These are phyloP conservation scores for Cetradonia linearis DNA, from an alignment of 495 filamentous ascomycete species.

Conservation along the genomic window DNA sequence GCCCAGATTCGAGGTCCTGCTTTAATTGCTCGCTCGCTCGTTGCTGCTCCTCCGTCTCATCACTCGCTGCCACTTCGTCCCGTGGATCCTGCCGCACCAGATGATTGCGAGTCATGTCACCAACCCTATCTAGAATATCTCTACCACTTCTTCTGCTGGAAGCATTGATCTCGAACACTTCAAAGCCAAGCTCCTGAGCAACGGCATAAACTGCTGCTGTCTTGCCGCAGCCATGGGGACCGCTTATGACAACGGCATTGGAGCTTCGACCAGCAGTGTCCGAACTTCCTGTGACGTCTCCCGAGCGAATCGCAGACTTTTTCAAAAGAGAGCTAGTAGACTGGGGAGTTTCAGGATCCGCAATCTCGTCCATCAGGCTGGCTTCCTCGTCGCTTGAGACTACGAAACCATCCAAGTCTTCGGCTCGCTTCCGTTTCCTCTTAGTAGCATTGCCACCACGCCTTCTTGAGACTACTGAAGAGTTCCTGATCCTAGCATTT, in stretches of 20 bases:
- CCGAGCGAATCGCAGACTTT: constrained; percentile 55
- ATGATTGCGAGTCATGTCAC: constrained; percentile 94
- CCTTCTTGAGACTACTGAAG: constrained; percentile 32
- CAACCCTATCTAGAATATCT: constrained; percentile 83
- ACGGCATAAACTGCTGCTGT: constrained; percentile 86
- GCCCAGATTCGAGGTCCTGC: constrained; percentile 51
- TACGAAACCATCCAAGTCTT: constrained; percentile 74
- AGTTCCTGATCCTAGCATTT: constrained; percentile 33
- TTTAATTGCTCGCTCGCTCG: constrained; percentile 35
- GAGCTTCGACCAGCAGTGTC: constrained; percentile 34
- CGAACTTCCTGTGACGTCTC: constrained; percentile 35
- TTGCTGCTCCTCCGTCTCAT: constrained; percentile 28
- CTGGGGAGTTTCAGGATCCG: constrained; percentile 48
- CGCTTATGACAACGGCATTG: constrained; percentile 74
- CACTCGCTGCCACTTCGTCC: constrained; percentile 28
- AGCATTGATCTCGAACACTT: constrained; percentile 90
- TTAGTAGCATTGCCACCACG: constrained; percentile 36
- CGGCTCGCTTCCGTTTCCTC: constrained; percentile 58
- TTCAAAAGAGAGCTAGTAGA: constrained; percentile 33
- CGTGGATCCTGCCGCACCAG: constrained; percentile 53
- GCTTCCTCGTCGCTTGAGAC: constrained; percentile 75
- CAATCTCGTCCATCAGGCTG: constrained; percentile 62
- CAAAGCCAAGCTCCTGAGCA: constrained; percentile 90
- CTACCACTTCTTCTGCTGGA: constrained; percentile 73
- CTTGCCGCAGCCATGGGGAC: constrained; percentile 85